These are phyloP conservation scores for Macrolepiota dolichaula DNA, from an alignment of 768 basidiomycete species.

Conservation along the genomic window DNA sequence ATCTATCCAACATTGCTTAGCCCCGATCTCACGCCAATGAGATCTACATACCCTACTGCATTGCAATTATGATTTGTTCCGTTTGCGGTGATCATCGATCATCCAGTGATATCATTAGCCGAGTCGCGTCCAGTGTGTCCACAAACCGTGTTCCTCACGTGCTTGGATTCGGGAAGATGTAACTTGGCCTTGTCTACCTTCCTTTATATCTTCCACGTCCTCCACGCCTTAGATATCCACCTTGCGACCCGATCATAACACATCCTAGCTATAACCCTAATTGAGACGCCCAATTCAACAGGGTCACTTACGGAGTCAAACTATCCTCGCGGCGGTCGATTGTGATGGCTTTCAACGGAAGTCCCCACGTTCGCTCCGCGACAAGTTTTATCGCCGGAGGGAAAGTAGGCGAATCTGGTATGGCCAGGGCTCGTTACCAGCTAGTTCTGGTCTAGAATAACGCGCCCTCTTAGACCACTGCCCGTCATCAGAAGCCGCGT, in stretches of 20 bases:
- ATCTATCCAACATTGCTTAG: neutral
- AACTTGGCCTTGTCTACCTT: neutral
- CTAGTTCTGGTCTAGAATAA: neutral
- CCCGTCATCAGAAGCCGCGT: neutral
- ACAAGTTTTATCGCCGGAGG: neutral
- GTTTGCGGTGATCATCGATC: neutral
- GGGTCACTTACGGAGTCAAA: neutral
- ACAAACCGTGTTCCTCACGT: neutral
- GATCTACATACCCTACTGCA: conserved; percentile 1
- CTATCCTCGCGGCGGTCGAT: neutral
- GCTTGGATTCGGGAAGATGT: neutral
- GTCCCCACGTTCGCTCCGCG: neutral
- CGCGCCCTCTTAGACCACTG: neutral
- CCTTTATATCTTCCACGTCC: neutral
- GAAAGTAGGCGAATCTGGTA: neutral
- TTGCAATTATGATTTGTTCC: neutral
- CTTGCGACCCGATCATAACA: neutral
- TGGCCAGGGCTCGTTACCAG: no score
- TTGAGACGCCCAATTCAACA: neutral
- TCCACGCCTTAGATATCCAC: neutral
- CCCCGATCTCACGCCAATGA: neutral
- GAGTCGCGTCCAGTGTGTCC: neutral
- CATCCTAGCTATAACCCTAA: neutral
- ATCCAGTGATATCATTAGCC: neutral
- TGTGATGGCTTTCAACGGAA: neutral